Percentiles rank a stretch among this genome's conserved stretches.
Conservation (phyloP, 1,284 basidiomycete genomes). For the Calocybe gambosa region DNA sequence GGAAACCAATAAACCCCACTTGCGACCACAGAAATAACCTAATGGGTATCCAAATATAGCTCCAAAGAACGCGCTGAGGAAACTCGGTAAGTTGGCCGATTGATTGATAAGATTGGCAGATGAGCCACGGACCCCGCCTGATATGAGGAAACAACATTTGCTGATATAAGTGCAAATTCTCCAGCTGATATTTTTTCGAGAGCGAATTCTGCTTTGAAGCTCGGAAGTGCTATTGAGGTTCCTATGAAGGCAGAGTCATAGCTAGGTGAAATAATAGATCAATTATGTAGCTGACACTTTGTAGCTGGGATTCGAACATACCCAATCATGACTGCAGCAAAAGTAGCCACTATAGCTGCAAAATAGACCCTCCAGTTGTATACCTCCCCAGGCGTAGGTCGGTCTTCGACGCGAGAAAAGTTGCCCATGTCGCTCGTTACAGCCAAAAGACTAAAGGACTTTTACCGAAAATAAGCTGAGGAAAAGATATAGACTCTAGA, state of each 20-base stretch:
- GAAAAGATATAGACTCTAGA: background rate
- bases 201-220: conserved; percentile 39
- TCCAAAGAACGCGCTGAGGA: conserved; percentile 30
- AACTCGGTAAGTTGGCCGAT: background rate
- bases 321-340: conserved; percentile 37
- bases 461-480: background rate
- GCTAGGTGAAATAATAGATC: conserved; percentile 12
- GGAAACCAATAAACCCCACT: conserved; percentile 24
- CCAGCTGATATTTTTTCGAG: conserved; percentile 26
- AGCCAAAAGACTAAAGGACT: background rate
- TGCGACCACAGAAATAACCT: conserved; percentile 27
- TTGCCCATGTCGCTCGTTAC: conserved; percentile 13
- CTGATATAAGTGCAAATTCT: conserved; percentile 30
- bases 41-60: conserved; percentile 29
- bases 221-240: conserved; percentile 33
- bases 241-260: conserved; percentile 44
- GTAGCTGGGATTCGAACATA: conserved; percentile 20
- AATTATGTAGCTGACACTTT: too few relatives aligned
- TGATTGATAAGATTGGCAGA: too few relatives aligned
- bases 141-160: conserved; percentile 44
- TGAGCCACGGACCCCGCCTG: conserved; percentile 29
- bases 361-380: conserved; percentile 44
- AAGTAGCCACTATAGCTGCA: conserved; percentile 32
- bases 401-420: conserved; percentile 19
- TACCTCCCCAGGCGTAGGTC: conserved; percentile 25